Evolutionary conservation across 2,329 filamentous ascomycete species (phyloP).

Genomic region (Aspergillus ochraceoroseus): DNA sequence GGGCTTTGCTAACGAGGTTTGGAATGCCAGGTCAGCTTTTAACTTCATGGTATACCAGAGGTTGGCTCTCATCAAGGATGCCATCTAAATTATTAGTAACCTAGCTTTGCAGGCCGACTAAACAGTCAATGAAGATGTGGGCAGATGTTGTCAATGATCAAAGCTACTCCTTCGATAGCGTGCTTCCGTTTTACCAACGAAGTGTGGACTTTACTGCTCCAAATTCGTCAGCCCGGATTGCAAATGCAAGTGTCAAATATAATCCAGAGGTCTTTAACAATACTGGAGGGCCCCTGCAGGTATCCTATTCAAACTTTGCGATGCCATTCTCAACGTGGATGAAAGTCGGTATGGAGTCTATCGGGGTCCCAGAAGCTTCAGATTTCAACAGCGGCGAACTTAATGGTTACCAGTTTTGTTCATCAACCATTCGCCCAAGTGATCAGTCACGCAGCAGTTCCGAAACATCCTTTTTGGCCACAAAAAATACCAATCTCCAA

Average conservation of each 20-base stretch:
- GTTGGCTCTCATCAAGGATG: too few relatives aligned
- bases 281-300: slow-evolving; percentile 35
- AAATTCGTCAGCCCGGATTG: slow-evolving; percentile 7
- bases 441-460: slow-evolving; percentile 28
- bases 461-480: slow-evolving; percentile 35
- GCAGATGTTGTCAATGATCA: slow-evolving; percentile 22
- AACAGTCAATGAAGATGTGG: slow-evolving; percentile 21
- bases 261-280: slow-evolving; percentile 19
- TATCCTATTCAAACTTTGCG: slow-evolving; percentile 43
- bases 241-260: slow-evolving; percentile 19
- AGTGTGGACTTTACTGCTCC: slow-evolving; percentile 28
- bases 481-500: slow-evolving; percentile 31
- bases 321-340: slow-evolving; percentile 41
- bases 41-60: slow-evolving; percentile 9
- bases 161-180: slow-evolving; percentile 26
- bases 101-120: slow-evolving; percentile 12
- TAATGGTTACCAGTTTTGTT: slow-evolving; percentile 38
- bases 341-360: slow-evolving; percentile 36
- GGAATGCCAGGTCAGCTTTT: not conserved
- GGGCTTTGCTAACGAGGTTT: not conserved
- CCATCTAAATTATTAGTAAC: too few relatives aligned
- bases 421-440: slow-evolving; percentile 30
- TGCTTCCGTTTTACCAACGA: slow-evolving; percentile 28
- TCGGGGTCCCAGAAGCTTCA: slow-evolving; percentile 37
- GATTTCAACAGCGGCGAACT: slow-evolving; percentile 45